Percentiles rank a stretch among this genome's conserved stretches.
phyloP scores from a whole-genome alignment of 2,329 filamentous ascomycete species.

The Xylariaceae sp. region DNA sequence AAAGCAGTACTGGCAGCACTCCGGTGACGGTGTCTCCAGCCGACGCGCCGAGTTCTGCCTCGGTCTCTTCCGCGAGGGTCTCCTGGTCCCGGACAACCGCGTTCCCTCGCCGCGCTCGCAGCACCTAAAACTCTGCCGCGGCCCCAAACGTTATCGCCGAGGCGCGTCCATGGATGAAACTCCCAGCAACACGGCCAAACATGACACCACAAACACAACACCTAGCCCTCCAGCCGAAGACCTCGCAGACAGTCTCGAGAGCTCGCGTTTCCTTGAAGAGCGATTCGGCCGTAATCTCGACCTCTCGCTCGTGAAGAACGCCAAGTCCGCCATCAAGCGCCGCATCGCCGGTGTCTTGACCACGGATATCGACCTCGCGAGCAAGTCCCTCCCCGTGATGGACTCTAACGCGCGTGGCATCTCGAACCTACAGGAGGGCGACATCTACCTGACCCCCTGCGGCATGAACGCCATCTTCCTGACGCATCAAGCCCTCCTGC shows the following conservation, averaged over 20 bases:
- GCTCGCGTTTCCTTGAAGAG: constrained; percentile 81
- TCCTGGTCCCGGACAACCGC: constrained; percentile 39
- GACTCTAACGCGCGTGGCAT: constrained; percentile 49
- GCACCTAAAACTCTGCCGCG: constrained; percentile 50
- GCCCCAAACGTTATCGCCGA: constrained; percentile 75
- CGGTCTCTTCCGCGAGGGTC: constrained; percentile 63
- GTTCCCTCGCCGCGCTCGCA: constrained; percentile 26
- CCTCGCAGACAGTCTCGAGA: constrained; percentile 53
- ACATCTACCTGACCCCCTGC: constrained; percentile 81
- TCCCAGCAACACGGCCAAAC: constrained; percentile 16
- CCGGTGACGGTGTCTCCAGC: constrained; percentile 87
- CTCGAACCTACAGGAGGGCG: constrained; percentile 68
- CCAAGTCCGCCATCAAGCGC: constrained; percentile 77
- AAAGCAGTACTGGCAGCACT: constrained; percentile 98
- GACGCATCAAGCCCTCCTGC: constrained; percentile 68
- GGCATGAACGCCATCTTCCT: constrained; percentile 97
- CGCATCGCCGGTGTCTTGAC: constrained; percentile 84
- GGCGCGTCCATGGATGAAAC: constrained; percentile 38
- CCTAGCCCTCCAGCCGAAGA: constrained; percentile 21
- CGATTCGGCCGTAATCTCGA: constrained; percentile 89
- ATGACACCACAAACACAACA: constrained; percentile 11
- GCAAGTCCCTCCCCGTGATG: constrained; percentile 48
- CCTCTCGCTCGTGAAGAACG: constrained; percentile 69
- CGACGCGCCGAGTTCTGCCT: constrained; percentile 87
- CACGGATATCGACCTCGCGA: constrained; percentile 59